phyloP scores from a whole-genome alignment of 2,329 filamentous ascomycete species.

The Talaromyces sp. region DNA sequence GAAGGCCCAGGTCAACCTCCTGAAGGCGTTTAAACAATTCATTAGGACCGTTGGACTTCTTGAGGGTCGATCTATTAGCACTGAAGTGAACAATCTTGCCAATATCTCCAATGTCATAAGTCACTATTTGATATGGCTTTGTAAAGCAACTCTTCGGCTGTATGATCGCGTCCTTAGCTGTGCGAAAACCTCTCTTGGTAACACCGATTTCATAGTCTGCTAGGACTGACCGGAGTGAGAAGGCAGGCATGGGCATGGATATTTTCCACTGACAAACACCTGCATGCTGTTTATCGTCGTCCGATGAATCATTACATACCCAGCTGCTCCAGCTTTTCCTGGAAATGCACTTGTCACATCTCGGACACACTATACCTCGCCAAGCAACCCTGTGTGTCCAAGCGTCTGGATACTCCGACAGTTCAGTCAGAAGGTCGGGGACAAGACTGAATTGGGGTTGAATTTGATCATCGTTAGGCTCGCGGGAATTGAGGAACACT shows the following conservation, averaged over 20 bases:
- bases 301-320: conserved; percentile 48
- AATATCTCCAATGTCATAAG: conserved; percentile 30
- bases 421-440: conserved; percentile 38
- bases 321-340: conserved; percentile 61
- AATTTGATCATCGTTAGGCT: conserved; percentile 39
- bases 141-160: conserved; percentile 31
- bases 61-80: conserved; percentile 53
- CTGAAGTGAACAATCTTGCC: conserved; percentile 57
- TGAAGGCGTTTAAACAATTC: conserved; percentile 57
- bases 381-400: conserved; percentile 55
- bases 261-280: conserved; percentile 49
- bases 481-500: conserved; percentile 57
- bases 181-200: conserved; percentile 25
- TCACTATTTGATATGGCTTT: conserved; percentile 33
- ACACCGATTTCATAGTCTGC: conserved; percentile 31
- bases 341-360: conserved; percentile 60
- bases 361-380: conserved; percentile 64
- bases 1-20: conserved; percentile 44
- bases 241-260: conserved; percentile 22
- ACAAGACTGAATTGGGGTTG: conserved; percentile 39
- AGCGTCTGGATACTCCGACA: conserved; percentile 35
- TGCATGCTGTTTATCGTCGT: neutral
- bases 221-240: conserved; percentile 35
- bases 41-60: conserved; percentile 55
- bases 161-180: conserved; percentile 25